Evolutionary conservation across 306 rosid genomes (phyloP).

Genomic region (Myrica gale): DNA sequence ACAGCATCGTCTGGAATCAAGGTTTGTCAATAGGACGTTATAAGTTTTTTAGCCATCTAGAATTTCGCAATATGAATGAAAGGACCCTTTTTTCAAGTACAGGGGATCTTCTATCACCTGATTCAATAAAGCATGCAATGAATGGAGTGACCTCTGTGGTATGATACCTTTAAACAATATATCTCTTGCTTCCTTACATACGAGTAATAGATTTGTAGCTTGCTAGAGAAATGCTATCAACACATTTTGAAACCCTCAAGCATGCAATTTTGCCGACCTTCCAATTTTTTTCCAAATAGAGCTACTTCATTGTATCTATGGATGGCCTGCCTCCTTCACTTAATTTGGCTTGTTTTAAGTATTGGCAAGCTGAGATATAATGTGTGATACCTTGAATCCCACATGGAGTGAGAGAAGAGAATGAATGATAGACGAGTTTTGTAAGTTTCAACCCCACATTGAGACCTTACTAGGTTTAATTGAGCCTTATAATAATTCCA

Average conservation of each 20-base stretch:
- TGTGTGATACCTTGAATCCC: too few species aligned
- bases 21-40: neutral
- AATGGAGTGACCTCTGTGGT: constrained; percentile 10
- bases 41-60: neutral
- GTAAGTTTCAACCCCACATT: too few species aligned
- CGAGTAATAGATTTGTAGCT: neutral
- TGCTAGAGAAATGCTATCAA: neutral
- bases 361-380: neutral
- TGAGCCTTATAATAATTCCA: too few species aligned
- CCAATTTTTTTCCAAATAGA: too few species aligned
- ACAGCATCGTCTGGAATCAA: neutral
- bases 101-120: constrained; percentile 6
- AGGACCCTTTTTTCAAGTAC: neutral
- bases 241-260: neutral
- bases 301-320: neutral
- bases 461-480: too few species aligned
- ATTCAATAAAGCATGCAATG: constrained; percentile 2
- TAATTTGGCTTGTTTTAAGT: neutral
- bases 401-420: too few species aligned
- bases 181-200: neutral
- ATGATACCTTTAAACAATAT: neutral
- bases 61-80: neutral
- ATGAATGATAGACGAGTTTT: too few species aligned
- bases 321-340: neutral
- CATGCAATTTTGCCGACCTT: neutral